phyloP scores from a whole-genome alignment of 768 basidiomycete species.

The Hericium alpestre region DNA sequence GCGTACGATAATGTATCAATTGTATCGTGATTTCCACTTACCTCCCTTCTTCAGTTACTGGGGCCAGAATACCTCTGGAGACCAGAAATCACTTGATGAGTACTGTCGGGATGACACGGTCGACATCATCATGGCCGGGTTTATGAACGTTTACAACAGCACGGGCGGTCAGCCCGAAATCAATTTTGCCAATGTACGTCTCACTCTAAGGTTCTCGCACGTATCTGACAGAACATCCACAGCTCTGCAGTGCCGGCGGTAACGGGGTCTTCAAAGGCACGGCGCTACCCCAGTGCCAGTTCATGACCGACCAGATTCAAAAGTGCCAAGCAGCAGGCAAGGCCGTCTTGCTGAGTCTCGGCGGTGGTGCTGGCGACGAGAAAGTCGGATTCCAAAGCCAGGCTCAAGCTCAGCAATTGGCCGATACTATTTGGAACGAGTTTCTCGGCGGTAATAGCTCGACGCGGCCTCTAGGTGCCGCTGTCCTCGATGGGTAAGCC shows the following conservation, averaged over 20 bases:
- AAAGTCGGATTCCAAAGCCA: neutral
- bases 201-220: neutral
- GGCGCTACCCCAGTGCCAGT: neutral
- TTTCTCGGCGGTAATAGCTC: slow-evolving; percentile 36
- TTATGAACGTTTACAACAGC: neutral
- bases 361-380: neutral
- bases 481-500: slow-evolving; percentile 35
- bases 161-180: neutral
- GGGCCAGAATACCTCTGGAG: neutral
- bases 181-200: neutral
- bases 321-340: neutral
- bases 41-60: neutral
- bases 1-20: neutral
- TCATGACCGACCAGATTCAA: neutral
- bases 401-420: slow-evolving; percentile 23
- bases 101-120: neutral
- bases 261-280: neutral
- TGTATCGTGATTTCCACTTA: neutral
- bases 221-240: neutral
- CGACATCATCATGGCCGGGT: neutral
- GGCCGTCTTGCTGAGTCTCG: neutral
- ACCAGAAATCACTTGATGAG: neutral
- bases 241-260: neutral
- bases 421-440: slow-evolving; percentile 31
- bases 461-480: slow-evolving; percentile 34